phyloP scores from a whole-genome alignment of 345 rosid species.

The Litchi chinensis region DNA sequence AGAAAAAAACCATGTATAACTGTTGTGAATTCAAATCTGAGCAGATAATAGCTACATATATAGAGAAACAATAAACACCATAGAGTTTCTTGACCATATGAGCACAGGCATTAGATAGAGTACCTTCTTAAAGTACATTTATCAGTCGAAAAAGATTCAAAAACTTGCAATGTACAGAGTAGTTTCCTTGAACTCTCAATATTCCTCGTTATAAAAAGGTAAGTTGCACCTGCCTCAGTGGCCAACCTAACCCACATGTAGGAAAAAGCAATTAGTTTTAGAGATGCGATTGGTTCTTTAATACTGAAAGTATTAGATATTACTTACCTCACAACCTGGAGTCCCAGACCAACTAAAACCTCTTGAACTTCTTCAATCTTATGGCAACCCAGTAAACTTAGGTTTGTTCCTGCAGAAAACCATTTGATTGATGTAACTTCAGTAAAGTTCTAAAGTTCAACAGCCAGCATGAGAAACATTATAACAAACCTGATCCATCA shows the following conservation, averaged over 20 bases:
- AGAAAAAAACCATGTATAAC: slow-evolving; percentile 21
- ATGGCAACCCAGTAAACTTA: slow-evolving; percentile 70
- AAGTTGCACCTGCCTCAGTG: slow-evolving; percentile 52
- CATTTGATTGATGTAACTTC: slow-evolving; percentile 26
- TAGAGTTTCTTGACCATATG: slow-evolving; percentile 14
- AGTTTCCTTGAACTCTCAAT: slow-evolving; percentile 64
- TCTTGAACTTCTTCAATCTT: slow-evolving; percentile 69
- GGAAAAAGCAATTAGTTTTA: slow-evolving; percentile 16
- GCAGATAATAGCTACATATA: not conserved
- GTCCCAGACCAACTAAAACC: slow-evolving; percentile 75
- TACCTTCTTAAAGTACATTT: slow-evolving; percentile 66
- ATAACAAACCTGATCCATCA: slow-evolving; percentile 70
- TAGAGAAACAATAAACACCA: not conserved
- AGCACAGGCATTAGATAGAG: slow-evolving; percentile 26
- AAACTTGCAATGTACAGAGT: slow-evolving; percentile 52
- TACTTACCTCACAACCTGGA: slow-evolving; percentile 86
- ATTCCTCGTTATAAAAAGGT: slow-evolving; percentile 70
- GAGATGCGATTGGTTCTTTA: slow-evolving; percentile 22
- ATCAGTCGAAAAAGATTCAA: slow-evolving; percentile 39
- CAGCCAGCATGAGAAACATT: slow-evolving; percentile 19
- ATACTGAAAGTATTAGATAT: slow-evolving; percentile 22
- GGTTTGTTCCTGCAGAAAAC: slow-evolving; percentile 52
- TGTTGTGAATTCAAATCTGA: slow-evolving; percentile 1
- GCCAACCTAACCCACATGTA: slow-evolving; percentile 47
- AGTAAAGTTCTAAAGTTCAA: slow-evolving; percentile 25